phyloP scores from a whole-genome alignment of 2,329 filamentous ascomycete genomes.

The Talaromyces albobiverticillius region DNA sequence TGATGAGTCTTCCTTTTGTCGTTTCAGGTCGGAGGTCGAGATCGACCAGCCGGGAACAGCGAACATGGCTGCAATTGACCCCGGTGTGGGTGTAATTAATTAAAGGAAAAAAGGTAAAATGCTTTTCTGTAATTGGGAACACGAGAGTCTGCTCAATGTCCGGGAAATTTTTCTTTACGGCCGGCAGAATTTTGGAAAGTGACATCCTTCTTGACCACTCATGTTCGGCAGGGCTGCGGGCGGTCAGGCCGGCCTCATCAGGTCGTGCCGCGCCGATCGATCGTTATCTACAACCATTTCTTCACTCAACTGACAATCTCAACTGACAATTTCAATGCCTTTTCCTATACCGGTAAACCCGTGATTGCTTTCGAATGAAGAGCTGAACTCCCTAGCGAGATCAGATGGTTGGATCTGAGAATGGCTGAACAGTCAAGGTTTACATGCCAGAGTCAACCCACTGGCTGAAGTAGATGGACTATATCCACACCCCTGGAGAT shows the following conservation, averaged over 20 bases:
- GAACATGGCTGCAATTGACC: conserved; percentile 59
- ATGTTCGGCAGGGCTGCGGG: background rate
- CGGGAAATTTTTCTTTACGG: conserved; percentile 7
- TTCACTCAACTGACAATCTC: too few species aligned
- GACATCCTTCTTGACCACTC: background rate
- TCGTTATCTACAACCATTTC: too few species aligned
- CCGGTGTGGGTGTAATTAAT: background rate
- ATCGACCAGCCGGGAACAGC: conserved; percentile 91
- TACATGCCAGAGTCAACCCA: too few species aligned
- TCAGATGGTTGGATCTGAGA: too few species aligned
- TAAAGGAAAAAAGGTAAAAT: background rate
- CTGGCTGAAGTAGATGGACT: too few species aligned
- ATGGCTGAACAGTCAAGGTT: too few species aligned
- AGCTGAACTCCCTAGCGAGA: too few species aligned
- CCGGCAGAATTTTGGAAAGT: conserved; percentile 1
- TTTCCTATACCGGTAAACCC: too few species aligned
- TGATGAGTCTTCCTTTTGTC: conserved; percentile 59
- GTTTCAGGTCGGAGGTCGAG: conserved; percentile 66
- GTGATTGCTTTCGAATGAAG: too few species aligned
- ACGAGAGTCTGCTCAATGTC: too few species aligned
- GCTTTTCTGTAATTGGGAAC: background rate
- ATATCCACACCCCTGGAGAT: too few species aligned
- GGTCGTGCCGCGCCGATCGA: background rate
- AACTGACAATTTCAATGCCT: too few species aligned
- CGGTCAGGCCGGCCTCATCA: background rate